Base-by-base conservation (phyloP, 1,139 yeast genomes). In the Magnusiomyces paraingens region DNA sequence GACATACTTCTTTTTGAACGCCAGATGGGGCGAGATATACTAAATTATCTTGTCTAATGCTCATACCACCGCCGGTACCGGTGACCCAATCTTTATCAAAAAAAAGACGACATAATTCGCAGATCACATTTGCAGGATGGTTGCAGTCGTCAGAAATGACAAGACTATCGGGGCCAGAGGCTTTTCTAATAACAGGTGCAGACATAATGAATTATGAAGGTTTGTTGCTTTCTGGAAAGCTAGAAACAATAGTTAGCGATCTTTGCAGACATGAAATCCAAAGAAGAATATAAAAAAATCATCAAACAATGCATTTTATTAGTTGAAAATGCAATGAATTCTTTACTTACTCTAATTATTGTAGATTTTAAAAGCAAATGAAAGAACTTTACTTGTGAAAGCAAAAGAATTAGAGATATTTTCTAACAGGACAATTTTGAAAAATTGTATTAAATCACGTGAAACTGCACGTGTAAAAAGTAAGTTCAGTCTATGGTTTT, bases 1-100 rank as follows among this genome's bases (percentile, higher is more conserved):
- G 21, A 50, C 63, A 10, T 54, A 65, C 70, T 69, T 91, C 98
- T 71, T 91, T 91, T 67, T 91, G 97, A 6, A 91, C 95, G 1
- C 98, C 98, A 8, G 96, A 87, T 1, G 98, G 98, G 0, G 97
- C 95, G 48, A 91, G 78, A 20, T 41, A 46, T n/a, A 42, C 40
- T n/a, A 51, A 59, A 3, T 75, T 76, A 32, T 73, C 78, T 52
- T 84, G 82, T 58, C 86, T 75, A 52, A 91, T 85, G 41, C 95
- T 86, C 63, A 91, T 84, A 2, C 97, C 97, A 26, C 98, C 98
- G 1, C 96, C 97, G 1, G 98, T 91, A 3, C 97, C 98, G 0
- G 96, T 86, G 59, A 89, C 94, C 96, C 97, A 90, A 55, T 87
- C 85, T 65, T 85, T 84, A 63, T 81, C 77, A 67, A 86, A 91